These are phyloP conservation scores for Solanum pinnatisectum DNA, from an alignment of 257 asterid genomes.

Conservation along the genomic window DNA sequence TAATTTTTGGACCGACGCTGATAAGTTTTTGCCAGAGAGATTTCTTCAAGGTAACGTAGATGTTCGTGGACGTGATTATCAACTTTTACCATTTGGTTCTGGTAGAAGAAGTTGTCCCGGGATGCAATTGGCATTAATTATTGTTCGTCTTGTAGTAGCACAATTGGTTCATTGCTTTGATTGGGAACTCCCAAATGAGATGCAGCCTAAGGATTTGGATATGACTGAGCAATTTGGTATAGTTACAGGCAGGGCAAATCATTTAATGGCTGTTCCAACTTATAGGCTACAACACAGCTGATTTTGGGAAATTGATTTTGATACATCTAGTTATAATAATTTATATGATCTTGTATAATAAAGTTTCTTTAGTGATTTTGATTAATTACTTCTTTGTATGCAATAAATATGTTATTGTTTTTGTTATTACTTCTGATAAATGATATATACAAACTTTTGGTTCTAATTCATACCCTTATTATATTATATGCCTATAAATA, in stretches of 20 bases:
- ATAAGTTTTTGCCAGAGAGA: conserved; percentile 45
- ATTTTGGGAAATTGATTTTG: background rate
- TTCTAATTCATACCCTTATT: no score
- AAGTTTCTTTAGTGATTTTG: background rate
- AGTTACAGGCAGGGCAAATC: conserved; percentile 13
- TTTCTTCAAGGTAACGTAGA: conserved; percentile 30
- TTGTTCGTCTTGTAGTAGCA: conserved; percentile 33
- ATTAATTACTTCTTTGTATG: background rate
- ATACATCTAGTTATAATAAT: no score
- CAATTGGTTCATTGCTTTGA: conserved; percentile 55
- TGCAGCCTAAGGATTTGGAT: conserved; percentile 30
- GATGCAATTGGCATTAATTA: conserved; percentile 31
- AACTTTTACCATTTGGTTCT: conserved; percentile 45
- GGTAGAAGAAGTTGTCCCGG: conserved; percentile 58
- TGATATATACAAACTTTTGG: no score
- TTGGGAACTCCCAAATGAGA: conserved; percentile 39
- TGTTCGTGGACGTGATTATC: conserved; percentile 33
- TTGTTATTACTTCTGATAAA: no score
- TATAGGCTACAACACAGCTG: conserved; percentile 6
- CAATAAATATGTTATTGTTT: no score
- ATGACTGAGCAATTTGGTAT: conserved; percentile 38
- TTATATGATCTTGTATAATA: background rate
- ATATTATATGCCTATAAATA: no score
- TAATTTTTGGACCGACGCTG: conserved; percentile 29
- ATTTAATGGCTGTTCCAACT: conserved; percentile 13